A percentile compares a stretch with the other conserved stretches of the same genome.
Conservation (phyloP, 495 filamentous ascomycete species). For the Podospora comata region DNA sequence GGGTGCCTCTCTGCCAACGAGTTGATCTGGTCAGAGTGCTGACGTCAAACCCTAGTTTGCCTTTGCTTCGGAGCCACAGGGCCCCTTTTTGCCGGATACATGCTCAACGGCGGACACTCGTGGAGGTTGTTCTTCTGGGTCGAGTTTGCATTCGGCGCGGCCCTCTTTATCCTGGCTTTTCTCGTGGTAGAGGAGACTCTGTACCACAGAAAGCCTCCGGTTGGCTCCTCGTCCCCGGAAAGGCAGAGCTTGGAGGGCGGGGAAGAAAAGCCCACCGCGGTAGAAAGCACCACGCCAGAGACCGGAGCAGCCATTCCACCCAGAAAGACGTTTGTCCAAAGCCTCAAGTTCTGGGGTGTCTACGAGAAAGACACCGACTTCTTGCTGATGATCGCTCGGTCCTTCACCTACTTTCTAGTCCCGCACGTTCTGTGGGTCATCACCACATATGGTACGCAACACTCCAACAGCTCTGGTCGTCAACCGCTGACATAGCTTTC, state of each 20-base stretch:
- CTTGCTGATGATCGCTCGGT: conserved; percentile 53
- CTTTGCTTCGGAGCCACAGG: conserved; percentile 59
- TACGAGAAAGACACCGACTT: conserved; percentile 53
- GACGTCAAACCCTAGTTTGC: conserved; percentile 39
- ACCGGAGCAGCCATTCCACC: conserved; percentile 26
- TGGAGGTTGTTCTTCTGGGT: conserved; percentile 68
- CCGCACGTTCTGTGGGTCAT: conserved; percentile 60
- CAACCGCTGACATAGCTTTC: conserved; percentile 12
- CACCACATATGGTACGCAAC: conserved; percentile 47
- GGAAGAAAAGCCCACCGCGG: conserved; percentile 23
- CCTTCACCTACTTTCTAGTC: conserved; percentile 57
- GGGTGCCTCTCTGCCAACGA: neutral
- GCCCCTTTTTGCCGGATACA: conserved; percentile 60
- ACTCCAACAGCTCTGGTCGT: neutral
- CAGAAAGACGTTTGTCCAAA: conserved; percentile 47
- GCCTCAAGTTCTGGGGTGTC: conserved; percentile 48
- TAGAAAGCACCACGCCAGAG: conserved; percentile 20
- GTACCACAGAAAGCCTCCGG: conserved; percentile 45
- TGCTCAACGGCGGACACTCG: conserved; percentile 59
- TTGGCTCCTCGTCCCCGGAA: neutral
- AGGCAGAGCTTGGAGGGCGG: conserved; percentile 23
- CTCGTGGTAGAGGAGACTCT: conserved; percentile 61
- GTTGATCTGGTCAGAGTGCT: neutral
- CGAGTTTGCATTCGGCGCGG: conserved; percentile 55
- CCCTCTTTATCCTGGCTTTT: conserved; percentile 56